Percentiles rank a stretch among this genome's conserved stretches.
Conservation (phyloP, 257 asterid genomes). For the Fraxinus pennsylvanica region DNA sequence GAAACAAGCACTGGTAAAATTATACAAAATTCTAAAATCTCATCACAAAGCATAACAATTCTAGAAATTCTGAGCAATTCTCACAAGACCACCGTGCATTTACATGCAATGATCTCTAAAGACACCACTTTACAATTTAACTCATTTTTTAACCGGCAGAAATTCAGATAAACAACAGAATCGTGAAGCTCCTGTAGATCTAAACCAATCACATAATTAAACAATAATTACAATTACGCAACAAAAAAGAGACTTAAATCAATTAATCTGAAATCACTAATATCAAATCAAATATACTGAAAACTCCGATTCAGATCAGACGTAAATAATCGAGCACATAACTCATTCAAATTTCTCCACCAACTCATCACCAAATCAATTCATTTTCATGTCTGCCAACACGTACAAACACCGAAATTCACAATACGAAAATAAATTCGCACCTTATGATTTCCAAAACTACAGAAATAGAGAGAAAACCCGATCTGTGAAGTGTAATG, state of each 20-base stretch:
- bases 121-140: conserved; percentile 8
- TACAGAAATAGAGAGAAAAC: no score
- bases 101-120: conserved; percentile 22
- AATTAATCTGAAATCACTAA: conserved; percentile 17
- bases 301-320: conserved; percentile 33
- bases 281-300: conserved; percentile 19
- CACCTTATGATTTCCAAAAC: conserved; percentile 21
- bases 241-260: conserved; percentile 21
- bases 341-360: neutral
- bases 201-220: conserved; percentile 7
- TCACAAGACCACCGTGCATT: conserved; percentile 16
- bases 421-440: conserved; percentile 19
- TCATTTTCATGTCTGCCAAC: neutral
- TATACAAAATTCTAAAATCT: conserved; percentile 9
- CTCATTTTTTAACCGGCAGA: conserved; percentile 14
- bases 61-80: conserved; percentile 28
- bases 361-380: conserved; percentile 2
- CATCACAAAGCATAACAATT: conserved; percentile 4
- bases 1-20: neutral
- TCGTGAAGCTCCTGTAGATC: conserved; percentile 22
- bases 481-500: conserved; percentile 25
- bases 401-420: neutral
- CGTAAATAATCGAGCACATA: neutral
- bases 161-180: conserved; percentile 15
- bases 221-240: conserved; percentile 8